phyloP scores from a whole-genome alignment of 345 rosid species.

The Euphorbia pulcherrima region DNA sequence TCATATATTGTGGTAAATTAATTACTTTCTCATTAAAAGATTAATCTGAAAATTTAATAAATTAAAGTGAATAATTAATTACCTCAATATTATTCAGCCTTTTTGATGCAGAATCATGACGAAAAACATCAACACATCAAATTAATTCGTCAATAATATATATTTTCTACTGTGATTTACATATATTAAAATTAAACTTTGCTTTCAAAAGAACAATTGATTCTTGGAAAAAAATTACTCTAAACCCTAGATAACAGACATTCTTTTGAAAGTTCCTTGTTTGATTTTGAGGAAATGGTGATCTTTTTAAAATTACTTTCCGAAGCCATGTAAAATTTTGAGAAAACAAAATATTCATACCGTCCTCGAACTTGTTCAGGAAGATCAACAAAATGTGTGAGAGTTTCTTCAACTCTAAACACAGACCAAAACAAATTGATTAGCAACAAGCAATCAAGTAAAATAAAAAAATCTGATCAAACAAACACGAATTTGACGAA shows the following conservation, averaged over 20 bases:
- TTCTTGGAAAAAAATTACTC: background rate
- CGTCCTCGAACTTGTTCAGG: slow-evolving; percentile 6
- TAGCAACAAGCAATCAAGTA: background rate
- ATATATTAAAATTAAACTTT: too few species aligned
- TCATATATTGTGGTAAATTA: too few species aligned
- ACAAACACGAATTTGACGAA: background rate
- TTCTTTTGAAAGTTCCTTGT: too few species aligned
- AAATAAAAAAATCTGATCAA: background rate
- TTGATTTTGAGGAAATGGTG: too few species aligned
- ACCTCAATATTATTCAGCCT: slow-evolving; percentile 14
- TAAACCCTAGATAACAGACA: background rate
- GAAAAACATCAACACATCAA: background rate
- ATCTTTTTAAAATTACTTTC: too few species aligned
- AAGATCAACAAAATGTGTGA: slow-evolving; percentile 1
- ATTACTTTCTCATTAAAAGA: background rate
- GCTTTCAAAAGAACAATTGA: too few species aligned
- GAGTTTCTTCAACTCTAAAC: slow-evolving; percentile 8
- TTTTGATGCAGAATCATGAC: background rate
- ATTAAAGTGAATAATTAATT: background rate
- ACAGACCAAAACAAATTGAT: background rate
- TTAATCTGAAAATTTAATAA: background rate
- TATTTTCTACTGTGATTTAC: too few species aligned
- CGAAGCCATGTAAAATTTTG: too few species aligned
- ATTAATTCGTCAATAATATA: too few species aligned
- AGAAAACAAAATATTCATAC: background rate